Evolutionary conservation across 208 protist species (phyloP), one percentile per base, ranked within the genome.

Genomic region (Trypanosoma congolense): DNA sequence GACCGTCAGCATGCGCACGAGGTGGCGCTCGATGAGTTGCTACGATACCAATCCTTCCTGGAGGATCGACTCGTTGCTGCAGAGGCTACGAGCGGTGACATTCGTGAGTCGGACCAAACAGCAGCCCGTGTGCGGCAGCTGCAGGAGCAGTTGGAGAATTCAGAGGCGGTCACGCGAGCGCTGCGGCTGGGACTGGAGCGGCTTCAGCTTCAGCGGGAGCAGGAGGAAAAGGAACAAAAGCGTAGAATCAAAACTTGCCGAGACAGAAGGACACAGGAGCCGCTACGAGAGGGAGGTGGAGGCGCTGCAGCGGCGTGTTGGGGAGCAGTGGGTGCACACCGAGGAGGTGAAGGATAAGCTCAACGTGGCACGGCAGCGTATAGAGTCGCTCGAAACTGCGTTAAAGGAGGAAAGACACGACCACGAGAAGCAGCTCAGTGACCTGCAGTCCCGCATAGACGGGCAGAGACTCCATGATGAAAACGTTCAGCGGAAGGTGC

Each of bases 21-120:
- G 28, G 61, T 59, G 25, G 35, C 48, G 14, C 9, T 70, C 26
- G 50, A 56, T 8, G 43, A 54, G 6, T 35, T 80, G 24, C 55
- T 56, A 14, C 36, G 50, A 31, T 64, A 64, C 33, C 58, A 64
- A 42, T 12, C 22, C 14, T 64, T 64, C 33, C 42, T 64, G 14
- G 58, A 64, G 26, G 12, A 47, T n/a, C 51, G 41, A 26, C 55
- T 64, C 33, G 29, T 22, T 26, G 41, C 22, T 49, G 28, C 49
- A n/a, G 48, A 19, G 16, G 26, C 31, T 25, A 5, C 52, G 12
- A n/a, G 40, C 16, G 45, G 16, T 25, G 51, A 12, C 2, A 4
- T n/a, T 14, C 5, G 4, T 41, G 2, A 45, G 3, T 8, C 4
- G 12, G 8, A 12, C 4, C 51, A 24, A 6, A 24, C 41, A 18